phyloP scores from a whole-genome alignment of 352 stramenopile genomes.

The Thraustochytrium sp. region DNA sequence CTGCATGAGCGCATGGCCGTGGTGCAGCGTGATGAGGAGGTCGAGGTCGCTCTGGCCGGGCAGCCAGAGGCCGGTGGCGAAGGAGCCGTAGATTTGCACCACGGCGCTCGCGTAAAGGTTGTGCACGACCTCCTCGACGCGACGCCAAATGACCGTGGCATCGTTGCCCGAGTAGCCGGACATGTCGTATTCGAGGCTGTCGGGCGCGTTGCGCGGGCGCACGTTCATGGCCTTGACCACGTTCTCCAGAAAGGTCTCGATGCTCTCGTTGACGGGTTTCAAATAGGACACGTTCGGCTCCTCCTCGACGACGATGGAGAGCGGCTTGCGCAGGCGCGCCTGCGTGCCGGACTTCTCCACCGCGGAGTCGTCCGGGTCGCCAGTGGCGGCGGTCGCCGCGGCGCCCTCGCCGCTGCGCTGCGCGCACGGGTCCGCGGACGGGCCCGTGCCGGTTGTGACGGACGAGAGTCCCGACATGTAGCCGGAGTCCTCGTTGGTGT shows the following conservation, averaged over 20 bases:
- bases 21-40: constrained; percentile 34
- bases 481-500: background rate
- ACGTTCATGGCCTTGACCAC: constrained; percentile 32
- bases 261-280: background rate
- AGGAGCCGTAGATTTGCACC: constrained; percentile 38
- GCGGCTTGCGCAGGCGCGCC: background rate
- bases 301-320: constrained; percentile 20
- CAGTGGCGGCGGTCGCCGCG: background rate
- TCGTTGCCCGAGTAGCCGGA: constrained; percentile 15
- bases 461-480: background rate
- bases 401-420: background rate
- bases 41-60: constrained; percentile 39
- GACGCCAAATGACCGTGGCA: constrained; percentile 16
- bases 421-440: background rate
- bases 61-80: constrained; percentile 39
- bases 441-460: background rate
- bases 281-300: background rate
- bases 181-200: constrained; percentile 30
- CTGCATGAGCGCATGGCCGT: constrained; percentile 1
- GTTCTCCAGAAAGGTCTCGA: constrained; percentile 21
- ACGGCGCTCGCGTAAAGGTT: constrained; percentile 28
- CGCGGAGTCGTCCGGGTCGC: too few relatives aligned
- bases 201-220: background rate
- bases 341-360: background rate
- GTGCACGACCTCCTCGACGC: background rate